Conservation (phyloP, 1,139 yeast species). For the Geotrichum carabidarum region DNA sequence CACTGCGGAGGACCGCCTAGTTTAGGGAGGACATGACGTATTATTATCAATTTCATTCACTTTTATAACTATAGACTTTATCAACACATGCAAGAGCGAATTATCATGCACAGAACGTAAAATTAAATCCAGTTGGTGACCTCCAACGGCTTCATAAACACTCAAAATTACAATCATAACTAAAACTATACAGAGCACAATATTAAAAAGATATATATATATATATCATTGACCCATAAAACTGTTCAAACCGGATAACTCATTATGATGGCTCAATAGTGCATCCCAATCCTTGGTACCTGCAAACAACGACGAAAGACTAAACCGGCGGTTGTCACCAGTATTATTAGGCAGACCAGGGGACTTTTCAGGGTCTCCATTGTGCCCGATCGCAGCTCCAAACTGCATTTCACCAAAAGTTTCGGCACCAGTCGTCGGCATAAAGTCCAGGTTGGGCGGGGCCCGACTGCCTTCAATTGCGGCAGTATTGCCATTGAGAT, state of each 20-base stretch:
- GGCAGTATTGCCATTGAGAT: neutral
- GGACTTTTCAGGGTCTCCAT: neutral
- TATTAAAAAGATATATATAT: neutral
- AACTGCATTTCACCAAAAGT: neutral
- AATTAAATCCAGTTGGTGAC: neutral
- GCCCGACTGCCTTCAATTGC: neutral
- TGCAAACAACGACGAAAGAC: constrained; percentile 21
- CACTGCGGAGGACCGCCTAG: neutral
- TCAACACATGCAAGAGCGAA: too few relatives aligned
- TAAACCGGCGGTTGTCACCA: constrained; percentile 13
- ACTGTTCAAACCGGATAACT: constrained; percentile 31
- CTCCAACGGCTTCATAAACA: neutral
- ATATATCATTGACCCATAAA: constrained; percentile 22
- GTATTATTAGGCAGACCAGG: neutral
- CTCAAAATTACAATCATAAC: neutral
- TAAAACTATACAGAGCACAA: neutral
- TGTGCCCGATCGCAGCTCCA: neutral
- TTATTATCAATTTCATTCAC: neutral
- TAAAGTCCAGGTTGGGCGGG: neutral
- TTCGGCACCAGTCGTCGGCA: neutral
- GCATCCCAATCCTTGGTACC: constrained; percentile 32
- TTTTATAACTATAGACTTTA: too few relatives aligned
- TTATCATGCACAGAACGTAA: too few relatives aligned
- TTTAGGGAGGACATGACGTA: neutral
- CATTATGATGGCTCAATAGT: constrained; percentile 30